Percentiles rank a stretch among this genome's conserved stretches.
phyloP scores from a whole-genome alignment of 371 early-diverging fungal genomes.

The Smittium culicis region DNA sequence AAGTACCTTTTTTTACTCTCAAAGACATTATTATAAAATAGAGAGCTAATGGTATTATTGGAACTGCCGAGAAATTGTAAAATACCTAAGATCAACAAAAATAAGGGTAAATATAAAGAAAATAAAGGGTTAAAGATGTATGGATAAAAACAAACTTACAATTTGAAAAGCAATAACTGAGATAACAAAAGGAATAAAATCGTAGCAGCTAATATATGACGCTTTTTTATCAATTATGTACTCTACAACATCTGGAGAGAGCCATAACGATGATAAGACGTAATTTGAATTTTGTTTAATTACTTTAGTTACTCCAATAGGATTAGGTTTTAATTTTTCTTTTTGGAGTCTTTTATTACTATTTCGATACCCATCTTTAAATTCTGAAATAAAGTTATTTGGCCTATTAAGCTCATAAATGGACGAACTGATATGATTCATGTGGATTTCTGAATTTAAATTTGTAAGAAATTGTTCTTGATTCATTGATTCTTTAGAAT shows the following conservation, averaged over 20 bases:
- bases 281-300: neutral
- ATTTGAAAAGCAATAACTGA: slow-evolving; percentile 24
- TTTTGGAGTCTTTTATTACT: neutral
- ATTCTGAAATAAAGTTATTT: neutral
- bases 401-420: neutral
- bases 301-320: neutral
- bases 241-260: slow-evolving; percentile 26
- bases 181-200: slow-evolving; percentile 23
- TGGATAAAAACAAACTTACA: slow-evolving; percentile 18
- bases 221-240: slow-evolving; percentile 19
- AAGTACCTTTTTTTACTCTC: slow-evolving; percentile 16
- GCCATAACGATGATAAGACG: neutral
- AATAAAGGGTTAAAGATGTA: slow-evolving; percentile 6
- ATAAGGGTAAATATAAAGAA: neutral
- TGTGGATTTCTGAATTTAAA: neutral
- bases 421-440: neutral
- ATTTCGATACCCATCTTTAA: neutral
- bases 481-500: neutral
- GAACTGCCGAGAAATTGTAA: slow-evolving; percentile 4
- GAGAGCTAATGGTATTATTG: slow-evolving; percentile 17
- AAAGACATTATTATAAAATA: slow-evolving; percentile 17
- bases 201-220: slow-evolving; percentile 15
- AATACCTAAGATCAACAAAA: neutral
- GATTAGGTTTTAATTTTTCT: neutral
- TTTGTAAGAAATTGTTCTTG: neutral